A percentile compares a stretch with the other conserved stretches of the same genome.
These are phyloP conservation scores for Boechera divaricarpa DNA, from an alignment of 345 rosid genomes.

Conservation along the genomic window DNA sequence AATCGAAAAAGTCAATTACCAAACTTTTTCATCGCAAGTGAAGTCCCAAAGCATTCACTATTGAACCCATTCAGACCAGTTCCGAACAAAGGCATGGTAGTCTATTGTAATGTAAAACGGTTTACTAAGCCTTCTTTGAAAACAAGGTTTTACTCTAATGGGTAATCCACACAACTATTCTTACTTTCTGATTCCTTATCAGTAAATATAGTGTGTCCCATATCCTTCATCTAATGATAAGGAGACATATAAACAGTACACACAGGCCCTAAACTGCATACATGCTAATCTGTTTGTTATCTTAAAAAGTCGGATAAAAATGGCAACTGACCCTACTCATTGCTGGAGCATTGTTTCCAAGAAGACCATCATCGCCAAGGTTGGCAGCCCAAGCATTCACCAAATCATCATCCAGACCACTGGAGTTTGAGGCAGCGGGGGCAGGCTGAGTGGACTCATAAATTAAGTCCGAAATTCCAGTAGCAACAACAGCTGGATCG, in stretches of 20 bases:
- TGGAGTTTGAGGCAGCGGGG: conserved; percentile 71
- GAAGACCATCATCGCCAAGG: conserved; percentile 92
- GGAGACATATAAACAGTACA: conserved; percentile 8
- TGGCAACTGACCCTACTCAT: conserved; percentile 75
- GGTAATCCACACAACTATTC: conserved; percentile 21
- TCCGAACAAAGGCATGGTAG: conserved; percentile 32
- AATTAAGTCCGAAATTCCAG: conserved; percentile 92
- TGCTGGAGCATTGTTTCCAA: conserved; percentile 89
- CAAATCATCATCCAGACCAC: conserved; percentile 90
- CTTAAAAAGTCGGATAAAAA: conserved; percentile 6
- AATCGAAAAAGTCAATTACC: conserved; percentile 10
- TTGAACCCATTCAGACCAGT: conserved; percentile 20
- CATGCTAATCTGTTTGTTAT: conserved; percentile 14
- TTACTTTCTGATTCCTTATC: conserved; percentile 23
- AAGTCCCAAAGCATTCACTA: not conserved
- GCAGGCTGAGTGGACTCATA: conserved; percentile 87
- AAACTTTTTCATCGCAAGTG: conserved; percentile 6
- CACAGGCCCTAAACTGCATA: conserved; percentile 1
- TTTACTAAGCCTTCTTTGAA: conserved; percentile 6
- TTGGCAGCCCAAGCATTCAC: conserved; percentile 99
- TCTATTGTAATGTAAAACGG: not conserved
- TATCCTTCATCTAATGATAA: conserved; percentile 11
- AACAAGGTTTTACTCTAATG: conserved; percentile 19
- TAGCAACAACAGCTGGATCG: conserved; percentile 90
- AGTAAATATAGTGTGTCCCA: not conserved